These are phyloP conservation scores for Aspergillus flavus DNA, from an alignment of 2,329 filamentous ascomycete genomes.

Conservation along the genomic window DNA sequence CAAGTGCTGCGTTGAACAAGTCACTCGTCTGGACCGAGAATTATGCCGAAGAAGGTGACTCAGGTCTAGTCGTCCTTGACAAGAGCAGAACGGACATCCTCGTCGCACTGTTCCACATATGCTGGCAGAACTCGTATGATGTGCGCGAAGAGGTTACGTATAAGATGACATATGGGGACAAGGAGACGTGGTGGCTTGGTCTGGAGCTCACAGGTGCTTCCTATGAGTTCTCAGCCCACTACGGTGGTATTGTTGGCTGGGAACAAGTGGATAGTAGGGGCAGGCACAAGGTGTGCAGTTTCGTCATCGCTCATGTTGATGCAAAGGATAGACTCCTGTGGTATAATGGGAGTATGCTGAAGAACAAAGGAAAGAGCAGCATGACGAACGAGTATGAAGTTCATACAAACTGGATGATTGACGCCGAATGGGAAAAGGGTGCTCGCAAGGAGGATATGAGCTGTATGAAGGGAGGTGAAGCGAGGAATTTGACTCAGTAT, in stretches of 20 bases:
- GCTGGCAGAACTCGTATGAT: constrained; percentile 14
- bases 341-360: constrained; percentile 15
- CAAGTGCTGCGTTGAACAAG: not conserved
- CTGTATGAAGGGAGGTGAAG: constrained; percentile 10
- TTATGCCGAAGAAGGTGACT: constrained; percentile 16
- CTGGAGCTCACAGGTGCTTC: constrained; percentile 9
- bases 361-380: constrained; percentile 6
- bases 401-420: constrained; percentile 11
- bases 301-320: constrained; percentile 15
- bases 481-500: not conserved
- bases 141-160: constrained; percentile 12
- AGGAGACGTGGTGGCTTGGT: constrained; percentile 17
- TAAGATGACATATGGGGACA: constrained; percentile 10
- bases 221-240: constrained; percentile 13
- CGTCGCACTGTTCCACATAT: constrained; percentile 6
- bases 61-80: constrained; percentile 8
- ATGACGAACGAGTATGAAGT: constrained; percentile 9
- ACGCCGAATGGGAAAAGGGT: constrained; percentile 15
- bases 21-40: constrained; percentile 12
- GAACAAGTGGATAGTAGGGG: not conserved
- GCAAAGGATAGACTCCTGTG: constrained; percentile 9
- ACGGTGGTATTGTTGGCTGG: constrained; percentile 14
- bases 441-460: constrained; percentile 12
- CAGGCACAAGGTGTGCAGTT: constrained; percentile 9
- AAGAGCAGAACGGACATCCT: constrained; percentile 7